phyloP scores from a whole-genome alignment of 2,329 filamentous ascomycete species.

The Penicillium sp. region DNA sequence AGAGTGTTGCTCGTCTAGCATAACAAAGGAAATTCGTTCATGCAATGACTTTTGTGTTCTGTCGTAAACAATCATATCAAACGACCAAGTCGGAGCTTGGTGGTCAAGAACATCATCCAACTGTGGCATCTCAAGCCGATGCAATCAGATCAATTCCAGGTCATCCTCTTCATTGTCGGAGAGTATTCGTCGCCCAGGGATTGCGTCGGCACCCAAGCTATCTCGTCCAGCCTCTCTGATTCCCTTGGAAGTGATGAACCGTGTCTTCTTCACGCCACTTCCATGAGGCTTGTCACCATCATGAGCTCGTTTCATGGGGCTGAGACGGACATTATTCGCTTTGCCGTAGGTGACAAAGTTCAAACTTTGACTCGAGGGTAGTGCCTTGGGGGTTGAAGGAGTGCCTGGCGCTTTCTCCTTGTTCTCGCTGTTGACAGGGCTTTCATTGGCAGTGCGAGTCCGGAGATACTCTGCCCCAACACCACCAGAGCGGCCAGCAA shows the following conservation, averaged over 20 bases:
- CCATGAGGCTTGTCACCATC: slow-evolving; percentile 36
- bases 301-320: slow-evolving; percentile 43
- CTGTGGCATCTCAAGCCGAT: background rate
- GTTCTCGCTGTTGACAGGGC: slow-evolving; percentile 6
- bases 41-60: slow-evolving; percentile 13
- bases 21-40: slow-evolving; percentile 8
- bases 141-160: slow-evolving; percentile 47
- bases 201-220: slow-evolving; percentile 59
- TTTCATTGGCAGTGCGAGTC: slow-evolving; percentile 31
- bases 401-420: slow-evolving; percentile 12
- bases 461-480: slow-evolving; percentile 50
- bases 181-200: slow-evolving; percentile 13
- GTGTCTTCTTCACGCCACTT: slow-evolving; percentile 63
- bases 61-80: slow-evolving; percentile 18
- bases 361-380: slow-evolving; percentile 17
- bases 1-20: background rate
- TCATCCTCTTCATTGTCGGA: slow-evolving; percentile 54
- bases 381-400: slow-evolving; percentile 14
- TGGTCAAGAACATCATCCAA: background rate
- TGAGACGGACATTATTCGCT: slow-evolving; percentile 43
- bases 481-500: slow-evolving; percentile 33
- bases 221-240: slow-evolving; percentile 76
- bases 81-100: background rate
- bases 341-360: slow-evolving; percentile 33
- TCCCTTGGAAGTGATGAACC: slow-evolving; percentile 76